These are phyloP conservation scores for Mycena kentingensis DNA, from an alignment of 768 basidiomycete species.

Conservation along the genomic window DNA sequence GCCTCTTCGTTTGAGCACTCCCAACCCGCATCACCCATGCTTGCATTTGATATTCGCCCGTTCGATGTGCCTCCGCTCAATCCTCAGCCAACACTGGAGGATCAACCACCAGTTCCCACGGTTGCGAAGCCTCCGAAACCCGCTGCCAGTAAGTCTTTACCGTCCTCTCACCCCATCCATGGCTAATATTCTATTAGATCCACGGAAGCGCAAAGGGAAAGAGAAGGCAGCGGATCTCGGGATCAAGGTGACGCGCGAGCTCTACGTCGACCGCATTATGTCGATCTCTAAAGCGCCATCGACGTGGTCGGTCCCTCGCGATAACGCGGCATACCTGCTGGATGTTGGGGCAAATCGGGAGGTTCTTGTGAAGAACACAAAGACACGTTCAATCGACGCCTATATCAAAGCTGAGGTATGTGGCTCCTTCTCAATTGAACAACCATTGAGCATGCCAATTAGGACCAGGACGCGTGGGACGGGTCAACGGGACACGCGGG, in stretches of 20 bases:
- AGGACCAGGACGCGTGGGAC: constrained; percentile 2
- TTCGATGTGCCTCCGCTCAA: no score
- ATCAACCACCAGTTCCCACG: no score
- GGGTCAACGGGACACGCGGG: neutral
- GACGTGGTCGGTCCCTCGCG: neutral
- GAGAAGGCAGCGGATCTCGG: neutral
- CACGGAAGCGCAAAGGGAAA: neutral
- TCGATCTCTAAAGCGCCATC: neutral
- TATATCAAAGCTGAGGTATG: neutral
- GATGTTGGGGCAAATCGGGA: neutral
- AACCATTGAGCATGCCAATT: neutral
- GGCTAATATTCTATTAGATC: neutral
- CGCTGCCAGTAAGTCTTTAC: neutral
- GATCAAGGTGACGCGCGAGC: constrained; percentile 1
- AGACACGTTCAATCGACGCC: neutral
- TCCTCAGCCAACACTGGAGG: no score
- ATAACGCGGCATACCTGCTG: neutral
- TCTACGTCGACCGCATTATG: neutral
- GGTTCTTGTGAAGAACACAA: neutral
- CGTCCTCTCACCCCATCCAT: neutral
- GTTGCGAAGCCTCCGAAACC: no score
- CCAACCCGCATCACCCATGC: neutral
- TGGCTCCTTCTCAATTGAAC: neutral
- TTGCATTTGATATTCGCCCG: no score
- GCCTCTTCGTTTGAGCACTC: neutral